phyloP scores from a whole-genome alignment of 2,329 filamentous ascomycete species.

The Emmonsia crescens region DNA sequence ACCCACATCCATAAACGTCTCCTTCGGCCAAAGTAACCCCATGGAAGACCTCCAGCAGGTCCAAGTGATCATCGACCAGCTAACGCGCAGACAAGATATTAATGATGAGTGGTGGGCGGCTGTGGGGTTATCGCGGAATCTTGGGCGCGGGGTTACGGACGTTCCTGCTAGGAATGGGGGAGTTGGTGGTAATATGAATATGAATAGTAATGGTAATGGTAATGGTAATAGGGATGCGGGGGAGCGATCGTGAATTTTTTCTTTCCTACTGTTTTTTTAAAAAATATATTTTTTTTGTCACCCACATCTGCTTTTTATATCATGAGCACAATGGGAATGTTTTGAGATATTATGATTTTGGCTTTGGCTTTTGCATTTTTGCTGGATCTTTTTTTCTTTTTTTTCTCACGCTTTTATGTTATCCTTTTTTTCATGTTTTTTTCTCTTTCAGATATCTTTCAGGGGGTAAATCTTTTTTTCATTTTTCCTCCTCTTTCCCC shows the following conservation, averaged over 20 bases:
- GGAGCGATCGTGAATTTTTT: background rate
- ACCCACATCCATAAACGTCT: slow-evolving; percentile 11
- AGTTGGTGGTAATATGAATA: background rate
- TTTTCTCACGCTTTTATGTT: no score
- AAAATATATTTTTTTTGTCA: background rate
- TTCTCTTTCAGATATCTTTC: background rate
- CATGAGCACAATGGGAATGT: background rate
- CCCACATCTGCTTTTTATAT: background rate
- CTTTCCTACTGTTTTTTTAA: background rate
- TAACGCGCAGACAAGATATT: slow-evolving; percentile 62
- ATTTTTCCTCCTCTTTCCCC: background rate
- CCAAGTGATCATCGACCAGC: slow-evolving; percentile 59
- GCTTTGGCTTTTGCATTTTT: background rate
- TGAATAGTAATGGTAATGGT: background rate
- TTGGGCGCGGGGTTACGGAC: slow-evolving; percentile 1
- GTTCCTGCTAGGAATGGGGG: background rate
- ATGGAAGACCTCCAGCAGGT: slow-evolving; percentile 47
- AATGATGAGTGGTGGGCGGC: slow-evolving; percentile 75
- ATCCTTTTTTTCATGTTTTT: background rate
- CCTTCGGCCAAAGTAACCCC: slow-evolving; percentile 22
- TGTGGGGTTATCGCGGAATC: slow-evolving; percentile 52
- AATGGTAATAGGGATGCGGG: background rate
- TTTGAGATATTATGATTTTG: background rate
- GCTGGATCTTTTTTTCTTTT: background rate
- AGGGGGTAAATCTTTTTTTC: background rate